phyloP scores from a whole-genome alignment of 2,329 filamentous ascomycete species.

The Fusarium pseudonygamai region DNA sequence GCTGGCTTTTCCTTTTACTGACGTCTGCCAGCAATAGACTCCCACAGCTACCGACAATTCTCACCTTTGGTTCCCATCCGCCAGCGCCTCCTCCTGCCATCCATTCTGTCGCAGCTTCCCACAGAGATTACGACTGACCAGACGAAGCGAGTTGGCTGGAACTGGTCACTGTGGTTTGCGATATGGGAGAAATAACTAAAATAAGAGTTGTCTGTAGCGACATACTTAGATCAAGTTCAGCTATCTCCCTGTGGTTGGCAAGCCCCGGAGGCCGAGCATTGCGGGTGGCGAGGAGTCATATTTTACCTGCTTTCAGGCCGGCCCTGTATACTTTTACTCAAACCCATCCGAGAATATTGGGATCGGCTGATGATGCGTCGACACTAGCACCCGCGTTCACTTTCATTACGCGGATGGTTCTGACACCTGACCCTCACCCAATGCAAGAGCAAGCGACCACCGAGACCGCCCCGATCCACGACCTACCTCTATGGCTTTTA shows the following conservation, averaged over 20 bases:
- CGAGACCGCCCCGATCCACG: background rate
- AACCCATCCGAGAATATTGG: accelerated
- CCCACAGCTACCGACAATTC: background rate
- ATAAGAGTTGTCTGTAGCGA: background rate
- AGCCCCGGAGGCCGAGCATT: background rate
- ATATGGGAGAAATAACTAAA: background rate
- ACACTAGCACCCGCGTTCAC: accelerated
- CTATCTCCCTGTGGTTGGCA: background rate
- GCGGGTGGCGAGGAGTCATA: background rate
- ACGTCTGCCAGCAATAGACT: background rate
- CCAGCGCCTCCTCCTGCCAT: background rate
- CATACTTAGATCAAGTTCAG: background rate
- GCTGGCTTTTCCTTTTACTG: background rate
- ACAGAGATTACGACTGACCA: background rate
- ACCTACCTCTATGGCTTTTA: too few relatives aligned
- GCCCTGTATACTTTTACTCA: accelerated
- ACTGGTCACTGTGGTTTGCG: background rate
- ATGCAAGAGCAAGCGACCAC: background rate
- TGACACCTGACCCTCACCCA: accelerated
- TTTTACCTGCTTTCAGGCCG: accelerated
- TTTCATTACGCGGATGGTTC: accelerated
- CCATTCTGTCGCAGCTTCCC: background rate
- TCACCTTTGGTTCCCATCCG: background rate
- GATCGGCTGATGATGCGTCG: accelerated
- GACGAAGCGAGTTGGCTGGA: background rate